Evolutionary conservation across 108 stramenopile species (phyloP), one percentile per base, ranked within the genome.

Genomic region (Aurantiochytrium sp.): DNA sequence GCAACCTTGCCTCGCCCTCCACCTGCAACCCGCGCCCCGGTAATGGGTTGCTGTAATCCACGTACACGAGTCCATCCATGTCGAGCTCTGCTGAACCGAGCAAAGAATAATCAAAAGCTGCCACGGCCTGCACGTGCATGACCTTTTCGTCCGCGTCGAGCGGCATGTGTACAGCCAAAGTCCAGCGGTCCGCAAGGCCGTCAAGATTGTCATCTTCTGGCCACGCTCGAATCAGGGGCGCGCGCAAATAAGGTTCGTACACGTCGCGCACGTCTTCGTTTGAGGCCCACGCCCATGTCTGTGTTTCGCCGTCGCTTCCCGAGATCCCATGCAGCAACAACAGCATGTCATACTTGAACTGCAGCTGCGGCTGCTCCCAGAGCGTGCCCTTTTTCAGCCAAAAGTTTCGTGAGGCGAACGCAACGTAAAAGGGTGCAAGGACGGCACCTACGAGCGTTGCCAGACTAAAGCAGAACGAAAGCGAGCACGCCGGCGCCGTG

Each of bases 341-440:
- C 4, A 83, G 14, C 76, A 83, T 83, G 10, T 83, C 76, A 83
- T 83, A 83, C 76, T 83, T 83, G 76, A 83, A 83, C 5, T 83
- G 49, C 45, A 83, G n/a, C 19, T 16, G 14, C 5, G 76, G 76
- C 23, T 83, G 76, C 51, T 83, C 76, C n/a, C 51, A 12, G 16
- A 83, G 23, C 45, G 51, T 53, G 28, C 28, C 49, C 49, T 10
- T 47, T 23, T 83, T 83, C 18, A 83, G 49, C 76, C 76, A 83
- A 28, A 83, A 83, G 51, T 83, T 83, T 6, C 76, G 19, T 2
- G 76, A 83, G 14, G 76, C 45, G 28, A 83, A 83, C 76, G 49
- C 76, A 1, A 53, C 76, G 51, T 83, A 83, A 28, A 83, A 83
- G 44, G 76, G 76, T 45, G 49, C 76, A 43, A 83, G 51, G 5